A percentile compares a stretch with the other conserved stretches of the same genome.
Conservation (phyloP, 768 basidiomycete species). For the Mycena maculata region DNA sequence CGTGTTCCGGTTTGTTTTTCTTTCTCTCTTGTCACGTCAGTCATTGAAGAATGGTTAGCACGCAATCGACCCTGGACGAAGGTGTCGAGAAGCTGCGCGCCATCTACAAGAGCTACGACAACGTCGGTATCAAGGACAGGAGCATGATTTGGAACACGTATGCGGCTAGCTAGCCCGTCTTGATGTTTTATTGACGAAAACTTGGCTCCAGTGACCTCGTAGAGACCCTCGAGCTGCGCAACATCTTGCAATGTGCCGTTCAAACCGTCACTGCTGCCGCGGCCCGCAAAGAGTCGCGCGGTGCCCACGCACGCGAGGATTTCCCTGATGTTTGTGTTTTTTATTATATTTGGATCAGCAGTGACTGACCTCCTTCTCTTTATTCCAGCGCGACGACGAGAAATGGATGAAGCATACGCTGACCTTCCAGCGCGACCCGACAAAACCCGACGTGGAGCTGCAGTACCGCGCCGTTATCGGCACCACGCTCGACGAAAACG, state of each 20-base stretch:
- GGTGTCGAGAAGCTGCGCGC: constrained; percentile 88
- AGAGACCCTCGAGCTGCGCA: constrained; percentile 97
- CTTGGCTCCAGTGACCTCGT: constrained; percentile 89
- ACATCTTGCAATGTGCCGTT: constrained; percentile 93
- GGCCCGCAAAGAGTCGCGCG: constrained; percentile 96
- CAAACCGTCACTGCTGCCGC: constrained; percentile 95
- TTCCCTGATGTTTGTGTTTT: constrained; percentile 80
- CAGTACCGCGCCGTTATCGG: constrained; percentile 89
- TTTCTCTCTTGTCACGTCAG: neutral
- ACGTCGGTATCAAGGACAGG: constrained; percentile 97
- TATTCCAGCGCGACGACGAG: constrained; percentile 84
- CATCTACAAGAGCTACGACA: constrained; percentile 90
- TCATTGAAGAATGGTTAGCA: constrained; percentile 55
- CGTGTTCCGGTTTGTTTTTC: constrained; percentile 80
- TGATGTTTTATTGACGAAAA: constrained; percentile 15
- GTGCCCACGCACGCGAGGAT: constrained; percentile 98
- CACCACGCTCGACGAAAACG: constrained; percentile 91
- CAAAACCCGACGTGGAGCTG: constrained; percentile 86
- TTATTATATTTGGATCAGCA: neutral
- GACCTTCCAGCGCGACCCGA: constrained; percentile 86
- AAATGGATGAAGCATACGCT: constrained; percentile 97
- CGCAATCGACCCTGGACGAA: constrained; percentile 89
- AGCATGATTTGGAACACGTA: constrained; percentile 99
- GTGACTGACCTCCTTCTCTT: constrained; percentile 7
- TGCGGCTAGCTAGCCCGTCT: constrained; percentile 42